phyloP scores from a whole-genome alignment of 108 stramenopile genomes.

The Cylindrotheca closterium region DNA sequence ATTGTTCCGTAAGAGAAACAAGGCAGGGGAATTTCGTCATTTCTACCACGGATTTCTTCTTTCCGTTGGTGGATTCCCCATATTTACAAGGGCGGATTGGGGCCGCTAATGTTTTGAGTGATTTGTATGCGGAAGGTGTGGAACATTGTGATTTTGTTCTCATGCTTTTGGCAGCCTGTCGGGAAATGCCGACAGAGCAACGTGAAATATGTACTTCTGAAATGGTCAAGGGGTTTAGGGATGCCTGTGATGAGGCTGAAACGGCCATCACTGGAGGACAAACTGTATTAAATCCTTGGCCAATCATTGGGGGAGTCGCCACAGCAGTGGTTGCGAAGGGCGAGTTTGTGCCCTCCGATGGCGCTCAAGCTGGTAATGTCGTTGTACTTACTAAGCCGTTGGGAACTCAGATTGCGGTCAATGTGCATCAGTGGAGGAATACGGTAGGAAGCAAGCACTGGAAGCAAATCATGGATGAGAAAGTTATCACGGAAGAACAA shows the following conservation, averaged over 20 bases:
- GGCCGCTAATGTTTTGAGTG: constrained; percentile 83
- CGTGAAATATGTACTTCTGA: constrained; percentile 75
- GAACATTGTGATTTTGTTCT: constrained; percentile 78
- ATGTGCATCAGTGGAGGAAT: constrained; percentile 82
- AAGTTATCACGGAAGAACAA: constrained; percentile 28
- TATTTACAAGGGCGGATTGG: constrained; percentile 85
- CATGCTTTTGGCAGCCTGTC: constrained; percentile 79
- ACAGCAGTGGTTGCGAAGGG: constrained; percentile 68
- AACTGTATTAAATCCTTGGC: constrained; percentile 89
- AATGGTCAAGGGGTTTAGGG: constrained; percentile 82
- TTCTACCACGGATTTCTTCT: constrained; percentile 85
- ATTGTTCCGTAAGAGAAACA: constrained; percentile 69
- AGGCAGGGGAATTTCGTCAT: constrained; percentile 58
- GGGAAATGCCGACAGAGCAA: constrained; percentile 66
- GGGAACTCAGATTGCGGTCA: constrained; percentile 87
- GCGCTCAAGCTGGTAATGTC: constrained; percentile 70
- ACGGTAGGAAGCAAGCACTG: constrained; percentile 23
- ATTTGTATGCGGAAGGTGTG: constrained; percentile 84
- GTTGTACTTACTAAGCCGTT: constrained; percentile 83
- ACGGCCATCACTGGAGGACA: constrained; percentile 83
- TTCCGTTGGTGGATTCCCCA: constrained; percentile 81
- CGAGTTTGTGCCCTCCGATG: constrained; percentile 75
- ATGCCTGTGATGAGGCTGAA: constrained; percentile 72
- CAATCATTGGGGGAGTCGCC: constrained; percentile 86
- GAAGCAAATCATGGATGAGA: constrained; percentile 35